Evolutionary conservation across 2,329 filamentous ascomycete species (phyloP).

Genomic region (Venturia carpophila): DNA sequence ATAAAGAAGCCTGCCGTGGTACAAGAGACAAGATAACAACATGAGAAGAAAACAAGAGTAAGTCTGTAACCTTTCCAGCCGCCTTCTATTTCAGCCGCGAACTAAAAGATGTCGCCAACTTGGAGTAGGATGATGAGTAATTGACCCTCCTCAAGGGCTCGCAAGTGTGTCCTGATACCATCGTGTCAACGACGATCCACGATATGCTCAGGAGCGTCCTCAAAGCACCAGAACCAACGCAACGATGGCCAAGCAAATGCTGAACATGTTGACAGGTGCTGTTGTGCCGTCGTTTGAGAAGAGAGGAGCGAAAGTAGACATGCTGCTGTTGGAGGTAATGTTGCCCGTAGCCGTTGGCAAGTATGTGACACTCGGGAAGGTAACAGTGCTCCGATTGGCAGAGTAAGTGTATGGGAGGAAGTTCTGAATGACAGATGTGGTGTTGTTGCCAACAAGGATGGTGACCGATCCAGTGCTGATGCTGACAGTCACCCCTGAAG

Average conservation of each 20-base stretch:
- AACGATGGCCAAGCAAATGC: slow-evolving; percentile 2
- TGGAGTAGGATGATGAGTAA: neutral
- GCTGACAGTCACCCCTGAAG: slow-evolving; percentile 5
- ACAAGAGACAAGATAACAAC: slow-evolving; percentile 7
- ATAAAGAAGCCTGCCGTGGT: slow-evolving; percentile 1
- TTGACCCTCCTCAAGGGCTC: neutral
- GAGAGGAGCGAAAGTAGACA: neutral
- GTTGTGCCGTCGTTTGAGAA: neutral
- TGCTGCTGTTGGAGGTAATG: slow-evolving; percentile 1
- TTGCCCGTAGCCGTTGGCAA: slow-evolving; percentile 1
- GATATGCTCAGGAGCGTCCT: neutral
- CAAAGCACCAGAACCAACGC: slow-evolving; percentile 8
- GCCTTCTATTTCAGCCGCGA: neutral
- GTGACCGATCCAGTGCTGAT: slow-evolving; percentile 9
- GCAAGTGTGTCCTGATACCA: neutral
- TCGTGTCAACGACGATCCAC: neutral
- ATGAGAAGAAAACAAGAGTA: slow-evolving; percentile 11
- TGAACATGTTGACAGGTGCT: slow-evolving; percentile 7
- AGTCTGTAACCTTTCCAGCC: neutral
- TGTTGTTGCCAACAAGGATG: neutral
- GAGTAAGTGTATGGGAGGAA: slow-evolving; percentile 6
- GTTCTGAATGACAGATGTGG: neutral
- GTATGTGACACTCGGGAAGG: slow-evolving; percentile 2
- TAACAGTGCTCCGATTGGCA: neutral
- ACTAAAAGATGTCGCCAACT: slow-evolving; percentile 1